Conservation (phyloP, 164 flowering plant species). For the Aristolochia contorta region DNA sequence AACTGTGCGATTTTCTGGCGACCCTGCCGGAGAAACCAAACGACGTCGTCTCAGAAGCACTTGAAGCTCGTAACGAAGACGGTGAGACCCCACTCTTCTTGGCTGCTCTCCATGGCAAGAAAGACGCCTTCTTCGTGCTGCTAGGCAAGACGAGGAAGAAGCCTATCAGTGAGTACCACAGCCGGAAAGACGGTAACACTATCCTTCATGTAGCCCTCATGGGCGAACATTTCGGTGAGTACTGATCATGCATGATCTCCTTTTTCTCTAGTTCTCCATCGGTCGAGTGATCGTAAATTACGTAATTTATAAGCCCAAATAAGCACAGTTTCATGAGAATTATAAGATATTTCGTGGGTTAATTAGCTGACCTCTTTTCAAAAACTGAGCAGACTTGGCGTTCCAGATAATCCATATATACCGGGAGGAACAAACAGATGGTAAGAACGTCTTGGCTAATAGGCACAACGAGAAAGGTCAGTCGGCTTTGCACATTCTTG, state of each 20-base stretch:
- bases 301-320: too few relatives aligned
- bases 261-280: too few relatives aligned
- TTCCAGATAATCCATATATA: not conserved
- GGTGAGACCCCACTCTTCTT: conserved; percentile 19
- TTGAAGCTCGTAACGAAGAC: conserved; percentile 6
- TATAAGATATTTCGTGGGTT: too few relatives aligned
- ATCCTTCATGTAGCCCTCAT: conserved; percentile 18
- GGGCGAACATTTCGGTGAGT: conserved; percentile 16
- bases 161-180: too few relatives aligned
- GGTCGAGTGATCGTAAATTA: too few relatives aligned
- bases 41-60: too few relatives aligned
- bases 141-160: conserved; percentile 2
- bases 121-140: conserved; percentile 9
- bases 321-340: too few relatives aligned
- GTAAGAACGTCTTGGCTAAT: not conserved
- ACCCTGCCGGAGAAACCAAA: not conserved
- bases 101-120: conserved; percentile 15
- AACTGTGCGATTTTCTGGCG: conserved; percentile 9
- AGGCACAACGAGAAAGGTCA: not conserved
- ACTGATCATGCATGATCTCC: too few relatives aligned
- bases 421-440: not conserved
- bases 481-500: not conserved
- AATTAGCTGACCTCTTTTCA: not conserved
- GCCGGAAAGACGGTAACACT: conserved; percentile 15
- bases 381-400: conserved; percentile 6